Conservation (phyloP, 1,284 basidiomycete species). For the Naganishia sp. region DNA sequence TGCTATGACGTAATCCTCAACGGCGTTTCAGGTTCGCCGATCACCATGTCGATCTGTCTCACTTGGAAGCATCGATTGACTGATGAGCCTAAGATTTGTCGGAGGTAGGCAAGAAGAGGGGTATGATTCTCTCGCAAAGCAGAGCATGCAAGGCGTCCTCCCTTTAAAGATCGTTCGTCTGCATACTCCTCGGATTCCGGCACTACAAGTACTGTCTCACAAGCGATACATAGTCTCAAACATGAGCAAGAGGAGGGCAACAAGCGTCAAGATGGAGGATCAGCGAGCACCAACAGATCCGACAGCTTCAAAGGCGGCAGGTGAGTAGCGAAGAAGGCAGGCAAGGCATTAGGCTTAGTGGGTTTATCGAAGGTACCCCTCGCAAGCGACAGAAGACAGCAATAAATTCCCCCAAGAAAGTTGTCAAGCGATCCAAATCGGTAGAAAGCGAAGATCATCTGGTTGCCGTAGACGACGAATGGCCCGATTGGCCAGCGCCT, state of each 20-base stretch:
- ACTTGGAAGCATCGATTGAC: not conserved
- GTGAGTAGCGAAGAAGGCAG: too few relatives aligned
- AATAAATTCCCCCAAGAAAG: not conserved
- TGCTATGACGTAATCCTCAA: constrained; percentile 1
- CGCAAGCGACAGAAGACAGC: constrained; percentile 25
- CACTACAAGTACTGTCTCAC: not conserved
- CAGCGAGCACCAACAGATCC: too few relatives aligned
- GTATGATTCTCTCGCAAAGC: not conserved
- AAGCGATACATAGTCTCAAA: not conserved
- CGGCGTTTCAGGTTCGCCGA: constrained; percentile 4
- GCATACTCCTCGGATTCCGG: not conserved
- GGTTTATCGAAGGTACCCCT: not conserved
- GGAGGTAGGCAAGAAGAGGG: too few relatives aligned
- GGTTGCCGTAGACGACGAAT: constrained; percentile 29
- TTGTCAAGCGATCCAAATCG: constrained; percentile 5
- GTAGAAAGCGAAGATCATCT: constrained; percentile 2
- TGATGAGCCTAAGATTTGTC: not conserved
- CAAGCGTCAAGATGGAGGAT: not conserved
- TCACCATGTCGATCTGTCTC: constrained; percentile 3
- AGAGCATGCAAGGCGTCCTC: not conserved
- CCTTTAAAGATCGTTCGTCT: not conserved
- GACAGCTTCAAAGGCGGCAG: too few relatives aligned
- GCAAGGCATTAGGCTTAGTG: too few relatives aligned
- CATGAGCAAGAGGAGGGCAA: constrained; percentile 4
- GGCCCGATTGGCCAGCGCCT: constrained; percentile 47